Percentiles rank a stretch among this genome's conserved stretches.
These are phyloP conservation scores for Dothiorella sarmentorum DNA, from an alignment of 2,329 filamentous ascomycete genomes.

Conservation along the genomic window DNA sequence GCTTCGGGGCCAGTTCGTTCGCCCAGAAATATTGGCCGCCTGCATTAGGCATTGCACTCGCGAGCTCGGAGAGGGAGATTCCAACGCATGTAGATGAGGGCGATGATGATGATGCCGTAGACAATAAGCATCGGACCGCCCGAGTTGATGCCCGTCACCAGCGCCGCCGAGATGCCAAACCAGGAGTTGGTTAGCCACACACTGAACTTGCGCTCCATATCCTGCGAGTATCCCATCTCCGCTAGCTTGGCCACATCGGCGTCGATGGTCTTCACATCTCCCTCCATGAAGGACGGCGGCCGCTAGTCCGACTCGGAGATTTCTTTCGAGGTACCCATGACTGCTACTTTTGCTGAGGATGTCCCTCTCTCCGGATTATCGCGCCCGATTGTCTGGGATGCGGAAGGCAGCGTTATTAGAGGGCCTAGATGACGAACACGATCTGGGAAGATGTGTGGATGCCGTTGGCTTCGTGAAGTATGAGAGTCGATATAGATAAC, in stretches of 20 bases:
- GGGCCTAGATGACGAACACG: not conserved
- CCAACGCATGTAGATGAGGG: slow-evolving; percentile 46
- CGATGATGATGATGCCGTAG: slow-evolving; percentile 49
- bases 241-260: slow-evolving; percentile 45
- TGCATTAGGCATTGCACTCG: slow-evolving; percentile 49
- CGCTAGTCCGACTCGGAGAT: not conserved
- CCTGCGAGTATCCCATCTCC: slow-evolving; percentile 49
- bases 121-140: slow-evolving; percentile 49
- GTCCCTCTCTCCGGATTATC: not conserved
- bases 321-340: slow-evolving; percentile 15
- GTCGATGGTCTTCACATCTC: slow-evolving; percentile 25
- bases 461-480: not conserved
- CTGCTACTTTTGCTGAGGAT: not conserved
- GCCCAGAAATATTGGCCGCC: slow-evolving; percentile 54
- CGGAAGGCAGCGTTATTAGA: not conserved
- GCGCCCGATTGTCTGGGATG: not conserved
- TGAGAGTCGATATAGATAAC: not conserved
- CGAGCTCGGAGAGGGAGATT: slow-evolving; percentile 46
- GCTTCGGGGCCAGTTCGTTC: slow-evolving; percentile 46
- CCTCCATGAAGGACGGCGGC: slow-evolving; percentile 2
- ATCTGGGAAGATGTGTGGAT: not conserved
- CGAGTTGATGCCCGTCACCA: slow-evolving; percentile 51
- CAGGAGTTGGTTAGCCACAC: slow-evolving; percentile 51
- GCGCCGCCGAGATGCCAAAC: slow-evolving; percentile 49
- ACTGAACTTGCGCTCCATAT: slow-evolving; percentile 48